These are phyloP conservation scores for Thuidium tamariscinum DNA, from an alignment of 225 moss, liverwort and hornwort genomes.

Conservation along the genomic window DNA sequence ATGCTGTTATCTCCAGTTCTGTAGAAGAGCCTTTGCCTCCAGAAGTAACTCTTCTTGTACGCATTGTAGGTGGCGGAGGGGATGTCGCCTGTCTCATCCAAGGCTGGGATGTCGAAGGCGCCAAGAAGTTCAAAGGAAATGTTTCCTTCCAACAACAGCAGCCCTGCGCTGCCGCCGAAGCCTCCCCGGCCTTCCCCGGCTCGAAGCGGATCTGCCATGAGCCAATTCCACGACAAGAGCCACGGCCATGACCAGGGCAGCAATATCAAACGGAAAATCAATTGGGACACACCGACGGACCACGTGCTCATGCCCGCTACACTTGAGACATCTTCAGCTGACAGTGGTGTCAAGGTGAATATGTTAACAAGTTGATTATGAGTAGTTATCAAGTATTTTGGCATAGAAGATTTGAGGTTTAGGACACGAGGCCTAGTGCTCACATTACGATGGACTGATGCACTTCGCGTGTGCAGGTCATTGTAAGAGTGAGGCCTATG, in stretches of 20 bases:
- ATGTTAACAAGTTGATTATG: neutral
- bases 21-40: neutral
- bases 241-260: conserved; percentile 27
- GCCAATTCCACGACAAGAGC: conserved; percentile 10
- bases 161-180: conserved; percentile 80
- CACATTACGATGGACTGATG: neutral
- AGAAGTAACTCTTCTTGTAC: neutral
- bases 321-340: conserved; percentile 21
- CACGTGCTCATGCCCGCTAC: neutral
- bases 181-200: conserved; percentile 63
- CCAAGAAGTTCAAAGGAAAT: conserved; percentile 34
- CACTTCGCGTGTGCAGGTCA: conserved; percentile 36
- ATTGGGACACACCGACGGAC: conserved; percentile 53
- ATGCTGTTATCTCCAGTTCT: neutral
- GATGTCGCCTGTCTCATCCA: conserved; percentile 42
- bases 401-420: neutral
- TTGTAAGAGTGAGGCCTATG: conserved; percentile 75
- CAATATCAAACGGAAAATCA: conserved; percentile 67
- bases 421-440: neutral
- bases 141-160: conserved; percentile 17
- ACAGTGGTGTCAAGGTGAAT: conserved; percentile 81
- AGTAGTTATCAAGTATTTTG: neutral
- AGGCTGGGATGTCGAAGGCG: conserved; percentile 49
- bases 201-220: neutral
- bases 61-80: conserved; percentile 28